Base-by-base conservation (phyloP, 345 rosid species). In the Mangifera indica region DNA sequence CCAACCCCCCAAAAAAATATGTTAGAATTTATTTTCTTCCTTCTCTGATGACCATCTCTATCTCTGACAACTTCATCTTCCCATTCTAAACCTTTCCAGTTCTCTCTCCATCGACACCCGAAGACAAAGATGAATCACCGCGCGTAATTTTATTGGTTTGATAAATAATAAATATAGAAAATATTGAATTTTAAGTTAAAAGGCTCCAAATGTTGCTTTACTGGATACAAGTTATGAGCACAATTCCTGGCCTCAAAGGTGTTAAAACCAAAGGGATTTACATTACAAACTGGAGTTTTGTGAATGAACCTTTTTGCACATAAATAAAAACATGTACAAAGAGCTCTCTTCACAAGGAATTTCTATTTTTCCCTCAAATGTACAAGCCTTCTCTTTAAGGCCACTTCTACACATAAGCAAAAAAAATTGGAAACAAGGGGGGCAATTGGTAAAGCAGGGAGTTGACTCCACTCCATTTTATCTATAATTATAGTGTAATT, bases 401-500 rank as follows among this genome's bases (percentile, higher is more conserved):
- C 65, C 48, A 48, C 5, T 63, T 74, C 60, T 52, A 21, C 80
- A 78, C 75, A 25, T 12, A 44, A 26, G 9, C 70, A 71, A 55
- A 24, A 64, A 56, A 44, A 26, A 5, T 13, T 15, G 14, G 2
- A 49, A 49, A 49, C 18, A 49, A 49, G 7, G 21, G 15, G 69
- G 73, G 18, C 6, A 34, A 34, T 2, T 34, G 7, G 42, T 37
- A 37, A n/a, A 5, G 42, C 42, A 6, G 62, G 65, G 60, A 20
- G 57, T 49, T 52, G 70, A 34, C 22, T 53, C 63, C 72, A 64
- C 74, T 60, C 46, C 72, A 70, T 66, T 37, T 71, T 65, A 60
- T 62, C 69, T 64, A 75, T 66, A 69, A 59, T 72, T 72, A 57
- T 60, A 51, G 68, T 44, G 44, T 86, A 81, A 78, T 72, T 71